These are phyloP conservation scores for Elaeis guineensis DNA, from an alignment of 176 grass and related monocot species.

Conservation along the genomic window DNA sequence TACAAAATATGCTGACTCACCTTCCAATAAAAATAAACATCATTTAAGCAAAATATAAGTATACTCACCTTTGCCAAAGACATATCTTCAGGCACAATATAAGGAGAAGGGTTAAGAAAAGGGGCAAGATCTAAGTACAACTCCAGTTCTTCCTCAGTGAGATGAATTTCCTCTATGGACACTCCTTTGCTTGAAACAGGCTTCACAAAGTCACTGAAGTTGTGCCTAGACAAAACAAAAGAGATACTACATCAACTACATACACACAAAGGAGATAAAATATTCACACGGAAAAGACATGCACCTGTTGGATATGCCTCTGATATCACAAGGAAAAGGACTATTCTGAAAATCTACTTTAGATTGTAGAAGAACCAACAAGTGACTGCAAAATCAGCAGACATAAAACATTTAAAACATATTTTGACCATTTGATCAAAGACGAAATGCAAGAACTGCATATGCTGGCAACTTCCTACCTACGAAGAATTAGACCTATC, in stretches of 20 bases:
- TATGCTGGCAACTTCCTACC: slow-evolving; percentile 25
- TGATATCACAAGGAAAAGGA: slow-evolving; percentile 79
- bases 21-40: slow-evolving; percentile 12
- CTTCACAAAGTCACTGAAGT: slow-evolving; percentile 96
- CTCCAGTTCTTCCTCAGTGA: slow-evolving; percentile 72
- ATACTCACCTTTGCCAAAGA: slow-evolving; percentile 72
- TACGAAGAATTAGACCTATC: slow-evolving; percentile 96
- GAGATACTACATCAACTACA: slow-evolving; percentile 14
- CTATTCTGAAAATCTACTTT: slow-evolving; percentile 96
- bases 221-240: slow-evolving; percentile 50
- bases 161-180: slow-evolving; percentile 88
- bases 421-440: slow-evolving; percentile 1
- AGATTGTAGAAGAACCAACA: slow-evolving; percentile 90
- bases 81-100: slow-evolving; percentile 96
- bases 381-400: slow-evolving; percentile 54
- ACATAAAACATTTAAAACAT: slow-evolving; percentile 13
- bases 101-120: slow-evolving; percentile 88
- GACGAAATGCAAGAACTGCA: neutral
- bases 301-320: slow-evolving; percentile 77
- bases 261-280: slow-evolving; percentile 2
- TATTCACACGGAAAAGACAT: slow-evolving; percentile 17
- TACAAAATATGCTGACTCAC: too few species aligned
- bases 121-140: slow-evolving; percentile 92
- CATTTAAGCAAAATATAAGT: neutral
- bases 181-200: slow-evolving; percentile 96